Evolutionary conservation across 805 yeast species (phyloP), one percentile per base, ranked within the genome.

Genomic region (Starmerella kuoi): DNA sequence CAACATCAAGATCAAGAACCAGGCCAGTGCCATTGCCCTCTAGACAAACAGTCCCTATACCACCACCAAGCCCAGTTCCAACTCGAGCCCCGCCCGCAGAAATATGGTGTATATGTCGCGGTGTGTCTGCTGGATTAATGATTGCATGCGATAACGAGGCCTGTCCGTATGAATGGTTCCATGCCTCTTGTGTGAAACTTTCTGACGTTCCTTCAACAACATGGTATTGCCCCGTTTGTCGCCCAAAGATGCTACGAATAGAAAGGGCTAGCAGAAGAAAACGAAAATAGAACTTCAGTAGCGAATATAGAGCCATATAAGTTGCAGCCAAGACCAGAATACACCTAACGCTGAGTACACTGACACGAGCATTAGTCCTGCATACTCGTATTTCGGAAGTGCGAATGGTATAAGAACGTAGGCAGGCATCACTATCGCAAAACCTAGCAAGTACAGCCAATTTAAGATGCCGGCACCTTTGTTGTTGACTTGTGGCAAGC

Each of bases 101-200:
- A 15, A 22, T 41, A 3, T 75, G 71, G 50, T 75, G 80, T 48
- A 39, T 63, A 12, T 75, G 81, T 46, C 57, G 64, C 4, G 60
- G 62, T 4, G 63, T 61, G 1, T 66, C 74, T 5, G 61, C 55
- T 42, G 96, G 96, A 1, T 74, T 73, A 40, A 88, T 88, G 97
- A 72, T 88, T 48, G 95, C 88, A 0, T 88, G 97, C 61, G 96
- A 87, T 58, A 75, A 83, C 52, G 68, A 68, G 2, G 69, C 73
- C 28, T 87, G 96, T 61, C 65, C 73, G 55, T 69, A 79, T 42
- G 95, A 87, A 61, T 87, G 97, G 97, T 87, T 82, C 63, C 97
- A 87, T 65, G 66, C 83, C 50, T 85, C 84, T 11, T 87, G 97
- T 61, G 80, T 83, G 30, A 91, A 88, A 0, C 67, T 85, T 53